Evolutionary conservation across 192 early-diverging fungal species (phyloP).

Genomic region (Gigaspora rosea): DNA sequence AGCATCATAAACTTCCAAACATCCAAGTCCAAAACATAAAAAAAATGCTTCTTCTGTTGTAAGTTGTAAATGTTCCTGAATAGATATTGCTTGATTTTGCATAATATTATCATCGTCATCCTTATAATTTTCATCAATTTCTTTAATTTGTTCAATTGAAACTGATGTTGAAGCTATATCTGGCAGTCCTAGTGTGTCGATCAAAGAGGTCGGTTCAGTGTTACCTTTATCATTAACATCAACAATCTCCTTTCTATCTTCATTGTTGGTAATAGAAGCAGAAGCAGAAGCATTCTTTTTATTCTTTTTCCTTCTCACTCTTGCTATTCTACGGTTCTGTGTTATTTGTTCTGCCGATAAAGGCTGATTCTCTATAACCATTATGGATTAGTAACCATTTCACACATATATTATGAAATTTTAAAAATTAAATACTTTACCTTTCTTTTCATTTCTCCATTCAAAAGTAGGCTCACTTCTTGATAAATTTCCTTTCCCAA

Average conservation of each 20-base stretch:
- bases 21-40: constrained; percentile 59
- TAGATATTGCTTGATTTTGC: background rate
- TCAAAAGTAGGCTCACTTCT: constrained; percentile 80
- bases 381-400: no score
- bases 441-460: constrained; percentile 21
- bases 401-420: no score
- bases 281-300: background rate
- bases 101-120: constrained; percentile 1
- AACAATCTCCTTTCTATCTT: background rate
- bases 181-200: background rate
- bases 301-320: background rate
- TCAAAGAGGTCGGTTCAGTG: no score
- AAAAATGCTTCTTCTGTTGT: constrained; percentile 77
- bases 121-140: background rate
- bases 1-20: constrained; percentile 47
- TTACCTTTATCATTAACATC: background rate
- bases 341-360: constrained; percentile 8
- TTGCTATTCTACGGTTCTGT: background rate
- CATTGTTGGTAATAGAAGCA: background rate
- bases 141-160: no score
- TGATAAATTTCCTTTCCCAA: constrained; percentile 78
- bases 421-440: no score
- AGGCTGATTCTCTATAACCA: no score
- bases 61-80: constrained; percentile 68
- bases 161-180: no score